Evolutionary conservation across 495 filamentous ascomycete species (phyloP).

Genomic region (Pseudoneurospora amorphoporcata): DNA sequence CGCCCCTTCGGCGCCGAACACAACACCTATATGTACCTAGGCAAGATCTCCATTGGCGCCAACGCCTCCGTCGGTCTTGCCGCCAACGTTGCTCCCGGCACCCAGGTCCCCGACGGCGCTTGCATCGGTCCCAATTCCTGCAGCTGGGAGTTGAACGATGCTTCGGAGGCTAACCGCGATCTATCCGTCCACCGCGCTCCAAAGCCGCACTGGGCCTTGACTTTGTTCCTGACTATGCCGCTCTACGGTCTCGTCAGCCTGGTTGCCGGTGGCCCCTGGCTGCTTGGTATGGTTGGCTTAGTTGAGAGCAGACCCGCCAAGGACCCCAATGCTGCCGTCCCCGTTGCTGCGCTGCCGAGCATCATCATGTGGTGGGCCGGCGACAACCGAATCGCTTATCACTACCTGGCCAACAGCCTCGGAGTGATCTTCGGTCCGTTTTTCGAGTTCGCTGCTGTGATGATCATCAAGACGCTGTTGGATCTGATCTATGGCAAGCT

Average conservation of each 20-base stretch:
- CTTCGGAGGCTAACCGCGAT: slow-evolving; percentile 28
- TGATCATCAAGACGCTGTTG: slow-evolving; percentile 4
- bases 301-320: slow-evolving; percentile 14
- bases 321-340: not conserved
- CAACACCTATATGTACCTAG: slow-evolving; percentile 38
- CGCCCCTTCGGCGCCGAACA: slow-evolving; percentile 36
- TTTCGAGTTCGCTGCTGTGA: slow-evolving; percentile 23
- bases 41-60: slow-evolving; percentile 28
- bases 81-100: slow-evolving; percentile 33
- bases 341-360: slow-evolving; percentile 15
- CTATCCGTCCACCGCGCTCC: slow-evolving; percentile 20
- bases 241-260: slow-evolving; percentile 19
- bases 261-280: slow-evolving; percentile 28
- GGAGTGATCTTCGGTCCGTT: slow-evolving; percentile 25
- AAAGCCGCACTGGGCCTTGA: slow-evolving; percentile 25
- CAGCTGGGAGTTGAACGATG: slow-evolving; percentile 33
- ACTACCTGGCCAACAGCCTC: slow-evolving; percentile 27
- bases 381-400: slow-evolving; percentile 25
- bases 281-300: slow-evolving; percentile 29
- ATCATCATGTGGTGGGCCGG: slow-evolving; percentile 32
- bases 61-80: slow-evolving; percentile 27
- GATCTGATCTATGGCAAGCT: slow-evolving; percentile 22
- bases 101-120: slow-evolving; percentile 24
- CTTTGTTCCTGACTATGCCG: slow-evolving; percentile 19
- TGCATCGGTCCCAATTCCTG: slow-evolving; percentile 40